A percentile compares a stretch with the other conserved stretches of the same genome.
These are phyloP conservation scores for Stachybotrys chartarum DNA, from an alignment of 2,329 filamentous ascomycete species.

Conservation along the genomic window DNA sequence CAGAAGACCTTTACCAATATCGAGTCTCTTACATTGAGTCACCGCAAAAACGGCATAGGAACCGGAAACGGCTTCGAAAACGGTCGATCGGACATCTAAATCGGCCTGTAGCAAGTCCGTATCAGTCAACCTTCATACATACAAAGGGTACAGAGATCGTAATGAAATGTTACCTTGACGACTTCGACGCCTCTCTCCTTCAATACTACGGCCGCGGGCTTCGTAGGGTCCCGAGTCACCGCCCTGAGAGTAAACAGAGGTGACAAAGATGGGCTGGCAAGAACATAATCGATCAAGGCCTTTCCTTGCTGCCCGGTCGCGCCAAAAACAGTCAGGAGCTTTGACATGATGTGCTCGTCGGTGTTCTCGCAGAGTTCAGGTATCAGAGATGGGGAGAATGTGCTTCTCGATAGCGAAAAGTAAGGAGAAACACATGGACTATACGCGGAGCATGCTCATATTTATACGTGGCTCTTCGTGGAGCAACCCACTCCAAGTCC, in stretches of 20 bases:
- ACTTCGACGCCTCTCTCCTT: conserved; percentile 1
- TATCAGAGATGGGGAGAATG: neutral
- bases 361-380: neutral
- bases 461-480: too few species aligned
- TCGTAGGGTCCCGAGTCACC: neutral
- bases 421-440: too few species aligned
- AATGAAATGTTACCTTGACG: neutral
- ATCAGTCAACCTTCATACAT: neutral
- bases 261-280: neutral
- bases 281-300: neutral
- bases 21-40: neutral
- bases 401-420: neutral
- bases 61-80: neutral
- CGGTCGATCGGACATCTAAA: neutral
- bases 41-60: neutral
- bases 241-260: neutral
- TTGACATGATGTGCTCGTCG: neutral
- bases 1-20: neutral
- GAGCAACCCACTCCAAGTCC: too few species aligned
- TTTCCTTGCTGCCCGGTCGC: conserved; percentile 2
- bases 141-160: neutral
- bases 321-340: conserved; percentile 2
- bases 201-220: neutral
- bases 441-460: too few species aligned
- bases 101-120: neutral